Evolutionary conservation across 306 rosid genomes (phyloP).

Genomic region (Astragalus glycyphyllos): DNA sequence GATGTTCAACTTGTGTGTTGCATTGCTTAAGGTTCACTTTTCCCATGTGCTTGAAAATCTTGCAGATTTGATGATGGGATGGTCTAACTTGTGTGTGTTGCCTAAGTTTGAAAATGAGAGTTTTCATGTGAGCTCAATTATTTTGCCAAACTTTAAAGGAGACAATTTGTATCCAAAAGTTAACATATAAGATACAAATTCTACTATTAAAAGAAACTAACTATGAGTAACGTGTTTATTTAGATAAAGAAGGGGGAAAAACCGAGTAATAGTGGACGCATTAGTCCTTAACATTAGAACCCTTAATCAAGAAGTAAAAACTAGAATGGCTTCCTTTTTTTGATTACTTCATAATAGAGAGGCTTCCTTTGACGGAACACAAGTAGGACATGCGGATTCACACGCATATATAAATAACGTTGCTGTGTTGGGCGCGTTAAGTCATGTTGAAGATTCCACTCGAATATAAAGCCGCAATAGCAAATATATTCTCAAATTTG

Average conservation of each 20-base stretch:
- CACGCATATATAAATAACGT: slow-evolving; percentile 19
- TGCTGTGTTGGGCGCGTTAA: neutral
- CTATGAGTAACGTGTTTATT: neutral
- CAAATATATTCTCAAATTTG: slow-evolving; percentile 15
- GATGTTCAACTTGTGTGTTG: too few species aligned
- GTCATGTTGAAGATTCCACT: neutral
- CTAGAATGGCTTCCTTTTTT: neutral
- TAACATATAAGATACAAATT: neutral
- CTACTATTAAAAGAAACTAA: neutral
- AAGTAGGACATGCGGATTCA: slow-evolving; percentile 1
- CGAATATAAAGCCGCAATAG: neutral
- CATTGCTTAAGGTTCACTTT: too few species aligned
- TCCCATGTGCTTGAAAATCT: too few species aligned
- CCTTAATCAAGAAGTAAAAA: slow-evolving; percentile 12
- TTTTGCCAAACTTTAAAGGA: too few species aligned
- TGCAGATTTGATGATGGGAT: too few species aligned
- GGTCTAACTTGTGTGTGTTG: too few species aligned
- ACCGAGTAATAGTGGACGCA: neutral
- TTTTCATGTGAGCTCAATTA: too few species aligned
- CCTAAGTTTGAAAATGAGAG: too few species aligned
- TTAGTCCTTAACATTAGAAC: neutral
- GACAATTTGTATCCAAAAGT: too few species aligned
- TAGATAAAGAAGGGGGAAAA: neutral
- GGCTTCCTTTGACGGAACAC: slow-evolving; percentile 20
- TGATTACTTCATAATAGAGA: too few species aligned